Evolutionary conservation across 1,284 basidiomycete species (phyloP).

Genomic region (Athelia sp.): DNA sequence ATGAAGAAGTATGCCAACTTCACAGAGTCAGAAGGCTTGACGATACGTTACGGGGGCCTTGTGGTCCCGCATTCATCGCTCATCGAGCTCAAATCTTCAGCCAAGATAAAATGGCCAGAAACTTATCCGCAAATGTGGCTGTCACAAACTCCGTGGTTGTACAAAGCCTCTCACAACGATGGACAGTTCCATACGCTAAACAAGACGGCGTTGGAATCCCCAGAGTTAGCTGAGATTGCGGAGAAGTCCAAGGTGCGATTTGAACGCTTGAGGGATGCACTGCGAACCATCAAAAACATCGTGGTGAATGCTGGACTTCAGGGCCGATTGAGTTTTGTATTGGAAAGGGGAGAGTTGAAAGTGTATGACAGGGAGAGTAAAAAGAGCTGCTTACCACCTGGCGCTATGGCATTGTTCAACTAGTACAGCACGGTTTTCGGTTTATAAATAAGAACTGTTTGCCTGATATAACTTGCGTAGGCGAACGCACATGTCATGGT

Average conservation of each 20-base stretch:
- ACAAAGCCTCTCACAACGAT: constrained; percentile 41
- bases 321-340: constrained; percentile 43
- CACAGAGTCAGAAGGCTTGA: constrained; percentile 14
- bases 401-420: constrained; percentile 21
- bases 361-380: constrained; percentile 35
- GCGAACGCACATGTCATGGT: no score
- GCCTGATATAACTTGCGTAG: no score
- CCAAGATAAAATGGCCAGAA: constrained; percentile 33
- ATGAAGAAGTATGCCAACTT: no score
- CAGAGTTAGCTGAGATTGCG: constrained; percentile 26
- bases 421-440: no score
- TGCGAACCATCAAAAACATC: constrained; percentile 35
- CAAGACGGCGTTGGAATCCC: constrained; percentile 31
- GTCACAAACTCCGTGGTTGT: constrained; percentile 48
- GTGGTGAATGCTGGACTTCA: constrained; percentile 37
- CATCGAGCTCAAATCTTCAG: constrained; percentile 44
- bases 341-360: constrained; percentile 30
- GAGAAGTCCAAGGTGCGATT: constrained; percentile 26
- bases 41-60: constrained; percentile 32
- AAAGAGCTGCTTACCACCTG: constrained; percentile 35
- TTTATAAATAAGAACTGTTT: no score
- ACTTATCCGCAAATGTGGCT: constrained; percentile 48
- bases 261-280: constrained; percentile 32
- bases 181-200: constrained; percentile 40
- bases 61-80: constrained; percentile 36